Evolutionary conservation across 148 eudicot genomes (phyloP).

Genomic region (Silene latifolia): DNA sequence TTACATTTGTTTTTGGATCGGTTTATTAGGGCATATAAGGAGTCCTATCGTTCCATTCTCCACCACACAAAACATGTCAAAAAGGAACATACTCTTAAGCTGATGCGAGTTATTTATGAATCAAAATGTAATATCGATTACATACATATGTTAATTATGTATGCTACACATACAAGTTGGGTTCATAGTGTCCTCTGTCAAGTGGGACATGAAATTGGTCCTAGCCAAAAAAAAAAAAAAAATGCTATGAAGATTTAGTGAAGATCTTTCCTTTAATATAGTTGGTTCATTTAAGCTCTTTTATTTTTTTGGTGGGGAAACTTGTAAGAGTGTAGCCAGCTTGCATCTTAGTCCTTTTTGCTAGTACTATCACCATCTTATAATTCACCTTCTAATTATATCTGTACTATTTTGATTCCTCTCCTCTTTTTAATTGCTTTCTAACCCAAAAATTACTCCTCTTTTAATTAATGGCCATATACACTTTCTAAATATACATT

Average conservation of each 20-base stretch:
- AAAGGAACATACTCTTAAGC: no score
- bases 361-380: constrained; percentile 7
- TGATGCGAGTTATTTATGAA: no score
- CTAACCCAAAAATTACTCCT: no score
- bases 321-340: constrained; percentile 8
- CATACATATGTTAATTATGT: background rate
- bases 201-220: background rate
- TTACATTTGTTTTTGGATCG: no score
- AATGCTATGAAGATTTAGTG: background rate
- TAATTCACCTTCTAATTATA: background rate
- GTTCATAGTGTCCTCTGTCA: background rate
- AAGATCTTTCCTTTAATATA: background rate
- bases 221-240: constrained; percentile 1
- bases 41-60: no score
- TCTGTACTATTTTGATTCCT: background rate
- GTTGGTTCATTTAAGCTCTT: background rate
- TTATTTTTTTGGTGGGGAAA: constrained; percentile 1
- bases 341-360: background rate
- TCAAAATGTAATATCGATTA: no score
- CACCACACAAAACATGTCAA: no score
- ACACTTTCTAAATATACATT: no score
- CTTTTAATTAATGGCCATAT: no score
- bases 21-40: no score
- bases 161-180: background rate
- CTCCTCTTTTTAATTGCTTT: background rate